Evolutionary conservation across 192 early-diverging fungal species (phyloP).

Genomic region (Backusella westeae): DNA sequence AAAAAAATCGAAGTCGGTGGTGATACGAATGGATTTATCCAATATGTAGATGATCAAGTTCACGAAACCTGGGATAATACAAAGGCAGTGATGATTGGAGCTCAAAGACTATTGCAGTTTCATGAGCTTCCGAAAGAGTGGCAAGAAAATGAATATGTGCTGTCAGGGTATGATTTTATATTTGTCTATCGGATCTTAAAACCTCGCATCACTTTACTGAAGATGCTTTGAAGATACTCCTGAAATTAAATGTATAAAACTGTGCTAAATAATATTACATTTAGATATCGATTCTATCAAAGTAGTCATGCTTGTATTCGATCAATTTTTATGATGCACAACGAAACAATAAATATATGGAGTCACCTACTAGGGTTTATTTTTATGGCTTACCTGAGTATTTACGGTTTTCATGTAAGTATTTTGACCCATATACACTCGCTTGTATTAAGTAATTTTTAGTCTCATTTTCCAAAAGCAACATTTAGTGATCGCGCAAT

Average conservation of each 20-base stretch:
- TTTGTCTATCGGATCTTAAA: neutral
- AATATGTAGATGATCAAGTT: constrained; percentile 54
- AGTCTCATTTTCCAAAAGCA: constrained; percentile 34
- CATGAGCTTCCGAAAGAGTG: constrained; percentile 59
- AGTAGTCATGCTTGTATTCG: constrained; percentile 49
- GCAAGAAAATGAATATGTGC: constrained; percentile 61
- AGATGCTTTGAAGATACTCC: neutral
- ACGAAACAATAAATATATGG: constrained; percentile 42
- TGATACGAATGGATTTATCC: constrained; percentile 51
- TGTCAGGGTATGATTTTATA: constrained; percentile 40
- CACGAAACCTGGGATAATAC: constrained; percentile 47
- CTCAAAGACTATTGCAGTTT: constrained; percentile 51
- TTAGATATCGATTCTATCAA: constrained; percentile 53
- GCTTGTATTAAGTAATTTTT: neutral
- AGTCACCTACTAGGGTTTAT: constrained; percentile 38
- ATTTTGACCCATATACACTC: neutral
- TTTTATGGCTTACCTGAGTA: constrained; percentile 25
- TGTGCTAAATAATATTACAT: neutral
- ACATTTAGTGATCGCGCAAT: constrained; percentile 40
- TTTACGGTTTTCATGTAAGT: constrained; percentile 37
- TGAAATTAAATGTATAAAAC: neutral
- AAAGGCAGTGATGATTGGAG: constrained; percentile 49
- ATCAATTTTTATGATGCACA: constrained; percentile 64
- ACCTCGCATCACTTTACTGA: neutral
- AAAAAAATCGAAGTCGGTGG: constrained; percentile 42